Evolutionary conservation across 768 basidiomycete genomes (phyloP), one percentile per base, ranked within the genome.

Genomic region (Hirschioporus abietinus): DNA sequence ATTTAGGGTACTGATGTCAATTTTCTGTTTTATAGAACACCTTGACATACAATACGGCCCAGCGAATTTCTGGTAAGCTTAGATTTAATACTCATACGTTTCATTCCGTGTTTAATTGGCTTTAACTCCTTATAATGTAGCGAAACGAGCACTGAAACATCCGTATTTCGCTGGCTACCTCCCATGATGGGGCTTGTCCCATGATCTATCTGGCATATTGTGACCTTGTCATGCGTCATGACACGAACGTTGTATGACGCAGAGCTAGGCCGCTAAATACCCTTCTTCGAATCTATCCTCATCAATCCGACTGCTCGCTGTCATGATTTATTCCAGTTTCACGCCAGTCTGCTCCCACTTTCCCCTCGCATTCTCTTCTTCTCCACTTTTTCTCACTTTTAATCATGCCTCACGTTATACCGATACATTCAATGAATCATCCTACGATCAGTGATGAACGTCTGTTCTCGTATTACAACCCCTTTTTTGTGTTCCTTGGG

Each of bases 41-140:
- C 26, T 76, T 97, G 69, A 87, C 88, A 6, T 98, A 95, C 75
- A 95, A 98, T 76, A 91, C 93, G 0, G 88, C 94, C 26, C 91
- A 91, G 74, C 90, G 95, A 60, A 95, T 98, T 74, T 97, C 95
- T 63, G 94, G 94, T 93, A 74, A 69, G 86, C 74, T 17, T 59
- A 27, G 30, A 42, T n/a, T 61, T 5, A 35, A 35, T 60, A 58
- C 63, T 34, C 57, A 9, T 60, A 35, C n/a, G 60, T 30, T 27
- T 59, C 68, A 63, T 60, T 61, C 8, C n/a, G 8, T 8, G 8
- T 3, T 30, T 2, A 30, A 2, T 30, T 30, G 30, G 8, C 30
- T 30, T 30, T 8, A 30, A 30, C 30, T 30, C 30, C 8, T 8
- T 30, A 30, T 8, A 30, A 30, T 66, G 17, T 60, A 85, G 88